Evolutionary conservation across 768 basidiomycete genomes (phyloP).

Genomic region (Mrakia hoshinonis): DNA sequence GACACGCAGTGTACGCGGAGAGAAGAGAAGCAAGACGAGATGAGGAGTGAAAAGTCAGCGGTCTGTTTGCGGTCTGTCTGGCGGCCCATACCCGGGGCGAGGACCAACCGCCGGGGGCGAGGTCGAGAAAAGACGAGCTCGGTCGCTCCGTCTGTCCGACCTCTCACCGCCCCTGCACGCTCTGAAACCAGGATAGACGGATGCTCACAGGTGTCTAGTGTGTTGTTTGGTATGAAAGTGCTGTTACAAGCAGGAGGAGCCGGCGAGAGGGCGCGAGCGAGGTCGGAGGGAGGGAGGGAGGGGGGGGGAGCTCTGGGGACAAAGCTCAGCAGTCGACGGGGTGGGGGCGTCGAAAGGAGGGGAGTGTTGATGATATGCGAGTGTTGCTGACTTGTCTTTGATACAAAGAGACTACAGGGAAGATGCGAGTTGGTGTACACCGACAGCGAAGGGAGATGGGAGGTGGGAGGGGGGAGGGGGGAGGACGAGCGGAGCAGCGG

Average conservation of each 20-base stretch:
- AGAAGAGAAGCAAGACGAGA: neutral
- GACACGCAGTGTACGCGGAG: neutral
- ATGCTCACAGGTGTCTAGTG: too few species aligned
- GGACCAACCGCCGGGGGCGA: neutral
- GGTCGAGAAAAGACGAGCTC: neutral
- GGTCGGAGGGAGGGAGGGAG: neutral
- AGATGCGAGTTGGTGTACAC: conserved; percentile 5
- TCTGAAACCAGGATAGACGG: too few species aligned
- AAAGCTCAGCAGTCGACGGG: neutral
- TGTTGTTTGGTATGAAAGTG: neutral
- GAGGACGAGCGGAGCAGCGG: neutral
- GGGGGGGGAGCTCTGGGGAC: neutral
- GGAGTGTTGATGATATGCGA: neutral
- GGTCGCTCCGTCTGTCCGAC: neutral
- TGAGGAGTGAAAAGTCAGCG: neutral
- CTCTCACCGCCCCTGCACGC: neutral
- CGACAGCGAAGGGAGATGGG: neutral
- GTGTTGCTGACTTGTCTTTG: neutral
- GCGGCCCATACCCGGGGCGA: too few species aligned
- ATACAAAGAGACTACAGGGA: conserved; percentile 4
- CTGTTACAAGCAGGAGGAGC: too few species aligned
- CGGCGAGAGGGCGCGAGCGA: too few species aligned
- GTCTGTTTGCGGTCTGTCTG: neutral
- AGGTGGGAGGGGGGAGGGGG: neutral
- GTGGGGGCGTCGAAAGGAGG: neutral